Percentiles rank a stretch among this genome's conserved stretches.
These are phyloP conservation scores for Metarhizium brunneum DNA, from an alignment of 2,329 filamentous ascomycete genomes.

Conservation along the genomic window DNA sequence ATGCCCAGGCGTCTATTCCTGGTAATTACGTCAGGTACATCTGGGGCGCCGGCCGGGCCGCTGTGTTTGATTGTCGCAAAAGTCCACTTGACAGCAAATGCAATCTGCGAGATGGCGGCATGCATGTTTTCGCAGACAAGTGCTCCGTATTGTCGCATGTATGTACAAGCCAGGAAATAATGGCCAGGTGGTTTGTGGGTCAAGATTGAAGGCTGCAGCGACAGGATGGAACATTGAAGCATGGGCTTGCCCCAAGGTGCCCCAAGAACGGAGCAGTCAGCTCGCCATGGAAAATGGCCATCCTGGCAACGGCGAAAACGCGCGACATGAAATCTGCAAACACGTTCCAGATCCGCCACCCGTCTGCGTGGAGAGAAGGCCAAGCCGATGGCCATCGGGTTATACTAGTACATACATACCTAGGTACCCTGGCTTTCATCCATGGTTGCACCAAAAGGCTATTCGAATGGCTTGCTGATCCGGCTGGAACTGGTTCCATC, in stretches of 20 bases:
- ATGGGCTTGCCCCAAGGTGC: background rate
- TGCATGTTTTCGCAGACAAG: background rate
- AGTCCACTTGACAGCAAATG: no score
- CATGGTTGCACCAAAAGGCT: background rate
- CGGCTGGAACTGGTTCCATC: background rate
- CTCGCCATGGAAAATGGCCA: conserved; percentile 2
- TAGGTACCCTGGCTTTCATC: background rate
- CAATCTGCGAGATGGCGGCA: background rate
- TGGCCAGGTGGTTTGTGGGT: background rate
- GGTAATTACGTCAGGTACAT: background rate
- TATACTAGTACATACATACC: no score
- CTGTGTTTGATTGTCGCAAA: background rate
- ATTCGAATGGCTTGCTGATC: background rate
- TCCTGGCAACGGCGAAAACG: background rate
- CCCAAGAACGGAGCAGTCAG: background rate
- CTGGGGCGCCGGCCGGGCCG: background rate
- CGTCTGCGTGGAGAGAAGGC: background rate
- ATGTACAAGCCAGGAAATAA: background rate
- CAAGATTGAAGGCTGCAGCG: background rate
- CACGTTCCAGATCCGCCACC: background rate
- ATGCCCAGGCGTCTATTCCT: background rate
- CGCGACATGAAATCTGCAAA: background rate
- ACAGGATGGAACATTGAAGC: background rate
- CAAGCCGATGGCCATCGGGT: background rate
- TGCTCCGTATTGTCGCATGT: background rate